Conservation (phyloP, 2,329 filamentous ascomycete species). For the Cladobotryum protrusum region DNA sequence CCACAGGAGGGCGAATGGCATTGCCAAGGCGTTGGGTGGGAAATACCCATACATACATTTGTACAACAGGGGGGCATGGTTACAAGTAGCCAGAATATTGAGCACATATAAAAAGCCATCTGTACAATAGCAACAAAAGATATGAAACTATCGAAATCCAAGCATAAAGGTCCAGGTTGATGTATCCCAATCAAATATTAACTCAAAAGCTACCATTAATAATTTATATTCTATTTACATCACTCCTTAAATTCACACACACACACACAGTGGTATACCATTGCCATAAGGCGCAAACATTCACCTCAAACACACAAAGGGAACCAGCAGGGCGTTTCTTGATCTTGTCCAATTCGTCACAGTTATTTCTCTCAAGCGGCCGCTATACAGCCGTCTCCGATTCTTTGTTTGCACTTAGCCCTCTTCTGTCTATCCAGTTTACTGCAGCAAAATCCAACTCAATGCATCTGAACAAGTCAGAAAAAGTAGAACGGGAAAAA, state of each 20-base stretch:
- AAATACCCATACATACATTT: conserved; percentile 1
- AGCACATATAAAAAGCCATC: not conserved
- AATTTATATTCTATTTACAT: too few species aligned
- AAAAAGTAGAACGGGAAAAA: not conserved
- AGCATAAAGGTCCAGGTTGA: too few species aligned
- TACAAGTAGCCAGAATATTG: too few species aligned
- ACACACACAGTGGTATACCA: too few species aligned
- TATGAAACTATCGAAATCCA: too few species aligned
- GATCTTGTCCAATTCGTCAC: not conserved
- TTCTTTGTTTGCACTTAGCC: conserved; percentile 11
- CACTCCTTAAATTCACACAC: too few species aligned
- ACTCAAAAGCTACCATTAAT: too few species aligned
- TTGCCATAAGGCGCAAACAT: too few species aligned
- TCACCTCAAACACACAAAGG: too few species aligned
- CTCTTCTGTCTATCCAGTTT: conserved; percentile 11
- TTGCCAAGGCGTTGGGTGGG: not conserved
- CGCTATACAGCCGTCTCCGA: conserved; percentile 2
- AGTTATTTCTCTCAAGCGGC: not conserved
- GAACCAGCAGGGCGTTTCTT: too few species aligned
- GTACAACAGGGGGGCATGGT: conserved; percentile 2
- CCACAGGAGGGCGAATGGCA: not conserved
- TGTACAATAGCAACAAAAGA: not conserved
- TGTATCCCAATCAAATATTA: too few species aligned
- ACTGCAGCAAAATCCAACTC: conserved; percentile 9
- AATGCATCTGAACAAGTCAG: conserved; percentile 6